These are phyloP conservation scores for Tuber aestivum DNA, from an alignment of 495 filamentous ascomycete genomes.

Conservation along the genomic window DNA sequence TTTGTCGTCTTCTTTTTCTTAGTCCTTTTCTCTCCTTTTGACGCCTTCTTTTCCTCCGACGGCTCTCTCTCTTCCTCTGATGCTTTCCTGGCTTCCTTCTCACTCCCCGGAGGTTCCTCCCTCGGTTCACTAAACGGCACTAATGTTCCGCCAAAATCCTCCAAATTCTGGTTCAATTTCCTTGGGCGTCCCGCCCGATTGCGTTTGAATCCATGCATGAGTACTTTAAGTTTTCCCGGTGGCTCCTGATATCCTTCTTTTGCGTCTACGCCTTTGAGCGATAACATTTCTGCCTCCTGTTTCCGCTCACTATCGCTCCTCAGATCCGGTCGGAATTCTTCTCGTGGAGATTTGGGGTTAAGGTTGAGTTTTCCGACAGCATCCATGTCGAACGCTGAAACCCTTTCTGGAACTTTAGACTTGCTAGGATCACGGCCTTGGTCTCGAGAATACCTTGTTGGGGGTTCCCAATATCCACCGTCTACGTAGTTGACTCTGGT, in stretches of 20 bases:
- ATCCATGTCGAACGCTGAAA: neutral
- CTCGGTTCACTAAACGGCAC: neutral
- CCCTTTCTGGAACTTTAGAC: neutral
- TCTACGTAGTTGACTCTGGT: neutral
- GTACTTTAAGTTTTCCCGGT: neutral
- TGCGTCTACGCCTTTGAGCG: neutral
- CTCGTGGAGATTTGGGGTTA: neutral
- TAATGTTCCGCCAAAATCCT: neutral
- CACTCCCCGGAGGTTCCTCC: neutral
- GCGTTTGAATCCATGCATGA: neutral
- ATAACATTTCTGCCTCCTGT: neutral
- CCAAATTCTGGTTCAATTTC: neutral
- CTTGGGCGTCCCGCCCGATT: neutral
- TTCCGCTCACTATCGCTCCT: neutral
- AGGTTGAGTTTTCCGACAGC: neutral
- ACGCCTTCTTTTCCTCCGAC: neutral
- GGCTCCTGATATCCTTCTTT: neutral
- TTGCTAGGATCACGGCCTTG: neutral
- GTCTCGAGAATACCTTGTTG: neutral
- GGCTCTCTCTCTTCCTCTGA: neutral
- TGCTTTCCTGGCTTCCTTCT: neutral
- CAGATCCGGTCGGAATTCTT: neutral
- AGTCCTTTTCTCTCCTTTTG: neutral
- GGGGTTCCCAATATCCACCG: neutral
- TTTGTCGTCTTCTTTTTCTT: neutral